These are phyloP conservation scores for Escovopsis weberi DNA, from an alignment of 2,329 filamentous ascomycete genomes.

Conservation along the genomic window DNA sequence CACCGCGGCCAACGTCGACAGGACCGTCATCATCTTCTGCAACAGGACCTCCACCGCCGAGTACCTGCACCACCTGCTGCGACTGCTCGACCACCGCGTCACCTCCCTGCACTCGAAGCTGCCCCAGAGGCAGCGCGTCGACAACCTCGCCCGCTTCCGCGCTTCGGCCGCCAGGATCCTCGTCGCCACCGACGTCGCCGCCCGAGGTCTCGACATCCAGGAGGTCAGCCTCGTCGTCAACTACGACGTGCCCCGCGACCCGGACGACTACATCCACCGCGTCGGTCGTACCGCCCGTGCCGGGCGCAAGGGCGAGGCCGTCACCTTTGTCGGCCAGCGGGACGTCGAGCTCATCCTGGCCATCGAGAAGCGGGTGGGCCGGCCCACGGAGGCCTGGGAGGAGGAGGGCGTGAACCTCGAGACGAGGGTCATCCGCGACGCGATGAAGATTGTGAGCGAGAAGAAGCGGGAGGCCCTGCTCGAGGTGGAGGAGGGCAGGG, in stretches of 20 bases:
- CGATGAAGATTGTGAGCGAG: conserved; percentile 80
- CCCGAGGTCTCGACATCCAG: conserved; percentile 88
- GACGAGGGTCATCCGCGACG: conserved; percentile 69
- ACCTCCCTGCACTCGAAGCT: conserved; percentile 83
- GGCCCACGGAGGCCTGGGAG: conserved; percentile 67
- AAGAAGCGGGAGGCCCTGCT: conserved; percentile 86
- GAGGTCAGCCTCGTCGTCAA: conserved; percentile 84
- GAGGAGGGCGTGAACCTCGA: conserved; percentile 95
- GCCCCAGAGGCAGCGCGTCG: conserved; percentile 67
- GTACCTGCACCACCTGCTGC: conserved; percentile 75
- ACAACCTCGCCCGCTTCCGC: conserved; percentile 84
- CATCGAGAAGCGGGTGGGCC: conserved; percentile 71
- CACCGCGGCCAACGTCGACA: conserved; percentile 59
- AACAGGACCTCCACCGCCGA: conserved; percentile 84
- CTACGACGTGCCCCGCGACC: conserved; percentile 90
- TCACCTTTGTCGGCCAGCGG: conserved; percentile 83
- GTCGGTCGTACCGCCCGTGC: conserved; percentile 92
- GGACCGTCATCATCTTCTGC: conserved; percentile 82
- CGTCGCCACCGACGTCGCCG: conserved; percentile 89
- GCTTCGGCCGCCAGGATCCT: conserved; percentile 78
- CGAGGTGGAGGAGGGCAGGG: conserved; percentile 82
- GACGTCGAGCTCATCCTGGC: conserved; percentile 84
- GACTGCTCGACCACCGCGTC: conserved; percentile 74
- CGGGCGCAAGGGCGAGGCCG: conserved; percentile 64
- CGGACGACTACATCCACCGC: conserved; percentile 93